Conservation (phyloP, 768 basidiomycete genomes). For the Naganishia kalamii region DNA sequence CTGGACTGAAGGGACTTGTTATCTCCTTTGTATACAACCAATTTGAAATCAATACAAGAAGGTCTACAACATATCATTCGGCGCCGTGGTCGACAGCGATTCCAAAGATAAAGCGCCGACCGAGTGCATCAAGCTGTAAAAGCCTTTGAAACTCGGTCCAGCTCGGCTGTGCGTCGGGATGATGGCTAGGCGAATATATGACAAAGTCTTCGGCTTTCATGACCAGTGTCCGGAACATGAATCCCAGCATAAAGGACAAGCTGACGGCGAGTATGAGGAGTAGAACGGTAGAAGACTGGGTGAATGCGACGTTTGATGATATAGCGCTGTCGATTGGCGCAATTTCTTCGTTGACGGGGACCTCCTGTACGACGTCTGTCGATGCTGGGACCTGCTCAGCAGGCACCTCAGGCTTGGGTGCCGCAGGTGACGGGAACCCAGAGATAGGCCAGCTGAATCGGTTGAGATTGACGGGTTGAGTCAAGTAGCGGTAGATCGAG, state of each 20-base stretch:
- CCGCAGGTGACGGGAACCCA: not conserved
- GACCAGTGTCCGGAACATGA: not conserved
- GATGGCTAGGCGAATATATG: not conserved
- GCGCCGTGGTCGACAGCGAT: not conserved
- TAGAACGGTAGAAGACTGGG: not conserved
- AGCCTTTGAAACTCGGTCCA: not conserved
- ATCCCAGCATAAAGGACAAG: not conserved
- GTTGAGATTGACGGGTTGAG: constrained; percentile 11
- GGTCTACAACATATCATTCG: not conserved
- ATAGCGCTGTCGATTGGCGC: no score
- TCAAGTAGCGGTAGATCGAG: constrained; percentile 19
- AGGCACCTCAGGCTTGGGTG: not conserved
- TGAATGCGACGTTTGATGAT: no score
- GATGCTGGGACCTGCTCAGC: not conserved
- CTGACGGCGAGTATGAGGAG: not conserved
- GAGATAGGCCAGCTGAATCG: constrained; percentile 16
- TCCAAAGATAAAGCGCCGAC: constrained; percentile 2
- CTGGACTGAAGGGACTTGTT: not conserved
- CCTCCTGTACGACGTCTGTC: not conserved
- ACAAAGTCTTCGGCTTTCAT: constrained; percentile 5
- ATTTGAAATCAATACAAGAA: no score
- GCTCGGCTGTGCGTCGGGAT: not conserved
- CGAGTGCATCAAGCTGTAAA: not conserved
- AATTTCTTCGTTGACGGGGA: no score
- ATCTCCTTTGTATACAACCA: not conserved